Evolutionary conservation across 805 yeast species (phyloP).

Genomic region (Cyberlindnera xylosilytica): DNA sequence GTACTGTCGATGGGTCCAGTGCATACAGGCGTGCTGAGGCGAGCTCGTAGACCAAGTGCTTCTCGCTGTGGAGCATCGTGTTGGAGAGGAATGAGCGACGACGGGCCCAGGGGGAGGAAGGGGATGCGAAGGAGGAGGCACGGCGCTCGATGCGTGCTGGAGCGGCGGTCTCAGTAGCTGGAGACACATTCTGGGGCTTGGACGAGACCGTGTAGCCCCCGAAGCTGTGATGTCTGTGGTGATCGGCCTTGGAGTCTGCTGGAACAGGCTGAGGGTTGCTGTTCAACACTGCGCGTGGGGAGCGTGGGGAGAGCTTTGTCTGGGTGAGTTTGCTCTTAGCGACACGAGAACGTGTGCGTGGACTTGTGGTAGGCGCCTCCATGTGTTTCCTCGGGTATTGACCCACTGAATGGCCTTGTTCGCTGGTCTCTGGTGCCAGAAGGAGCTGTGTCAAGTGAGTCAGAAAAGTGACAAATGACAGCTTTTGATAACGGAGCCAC

Average conservation of each 20-base stretch:
- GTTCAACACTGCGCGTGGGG: slow-evolving; percentile 2
- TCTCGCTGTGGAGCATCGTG: slow-evolving; percentile 57
- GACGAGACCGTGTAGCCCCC: background rate
- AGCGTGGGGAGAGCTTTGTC: slow-evolving; percentile 2
- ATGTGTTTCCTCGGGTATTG: background rate
- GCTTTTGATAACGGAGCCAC: no score
- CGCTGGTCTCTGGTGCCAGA: background rate
- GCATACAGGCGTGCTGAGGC: slow-evolving; percentile 13
- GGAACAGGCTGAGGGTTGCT: background rate
- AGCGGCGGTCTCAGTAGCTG: background rate
- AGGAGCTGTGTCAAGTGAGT: background rate
- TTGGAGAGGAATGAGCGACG: slow-evolving; percentile 54
- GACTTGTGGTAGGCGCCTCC: background rate
- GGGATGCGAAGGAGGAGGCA: slow-evolving; percentile 18
- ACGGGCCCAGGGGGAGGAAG: slow-evolving; percentile 39
- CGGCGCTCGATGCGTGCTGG: slow-evolving; percentile 7
- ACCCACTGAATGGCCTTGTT: background rate
- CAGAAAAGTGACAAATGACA: no score
- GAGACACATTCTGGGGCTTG: background rate
- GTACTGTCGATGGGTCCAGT: slow-evolving; percentile 4
- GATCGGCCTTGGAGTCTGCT: background rate
- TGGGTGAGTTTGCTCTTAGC: slow-evolving; percentile 1
- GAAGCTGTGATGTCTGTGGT: slow-evolving; percentile 6
- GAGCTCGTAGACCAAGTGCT: slow-evolving; percentile 50
- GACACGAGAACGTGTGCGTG: slow-evolving; percentile 1